Evolutionary conservation across 2,329 filamentous ascomycete genomes (phyloP).

Genomic region (Sporothrix brunneoviolacea): DNA sequence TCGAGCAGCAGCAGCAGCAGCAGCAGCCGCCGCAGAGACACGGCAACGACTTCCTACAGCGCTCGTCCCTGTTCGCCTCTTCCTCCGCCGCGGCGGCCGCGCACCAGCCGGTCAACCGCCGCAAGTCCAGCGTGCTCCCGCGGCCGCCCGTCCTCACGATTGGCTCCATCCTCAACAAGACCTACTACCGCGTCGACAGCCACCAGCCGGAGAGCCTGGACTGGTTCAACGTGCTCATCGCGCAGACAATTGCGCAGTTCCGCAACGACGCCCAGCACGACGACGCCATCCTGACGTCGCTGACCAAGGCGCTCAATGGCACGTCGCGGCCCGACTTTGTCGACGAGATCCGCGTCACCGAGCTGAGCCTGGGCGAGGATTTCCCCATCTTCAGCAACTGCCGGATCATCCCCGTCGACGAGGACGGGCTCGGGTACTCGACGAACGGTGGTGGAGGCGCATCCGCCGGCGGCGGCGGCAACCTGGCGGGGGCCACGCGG

Average conservation of each 20-base stretch:
- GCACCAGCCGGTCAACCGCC: slow-evolving; percentile 46
- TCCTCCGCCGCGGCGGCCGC: slow-evolving; percentile 23
- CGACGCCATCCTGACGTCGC: slow-evolving; percentile 76
- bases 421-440: slow-evolving; percentile 58
- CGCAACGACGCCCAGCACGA: slow-evolving; percentile 87
- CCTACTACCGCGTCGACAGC: slow-evolving; percentile 92
- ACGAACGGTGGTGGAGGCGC: neutral
- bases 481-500: slow-evolving; percentile 50
- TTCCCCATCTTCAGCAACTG: slow-evolving; percentile 99
- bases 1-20: slow-evolving; percentile 22
- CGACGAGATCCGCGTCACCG: slow-evolving; percentile 87
- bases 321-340: slow-evolving; percentile 80
- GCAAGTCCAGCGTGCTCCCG: slow-evolving; percentile 63
- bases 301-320: slow-evolving; percentile 85
- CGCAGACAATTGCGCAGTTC: slow-evolving; percentile 94
- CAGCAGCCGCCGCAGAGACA: slow-evolving; percentile 23
- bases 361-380: slow-evolving; percentile 89
- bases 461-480: slow-evolving; percentile 28
- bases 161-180: slow-evolving; percentile 90
- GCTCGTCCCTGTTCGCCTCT: no score
- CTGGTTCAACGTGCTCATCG: slow-evolving; percentile 98
- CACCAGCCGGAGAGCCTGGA: slow-evolving; percentile 95
- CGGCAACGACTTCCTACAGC: slow-evolving; percentile 18
- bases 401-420: slow-evolving; percentile 83
- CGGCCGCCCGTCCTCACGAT: slow-evolving; percentile 74